Evolutionary conservation across 106 monocot genomes (phyloP).

Genomic region (Phalaenopsis equestris): DNA sequence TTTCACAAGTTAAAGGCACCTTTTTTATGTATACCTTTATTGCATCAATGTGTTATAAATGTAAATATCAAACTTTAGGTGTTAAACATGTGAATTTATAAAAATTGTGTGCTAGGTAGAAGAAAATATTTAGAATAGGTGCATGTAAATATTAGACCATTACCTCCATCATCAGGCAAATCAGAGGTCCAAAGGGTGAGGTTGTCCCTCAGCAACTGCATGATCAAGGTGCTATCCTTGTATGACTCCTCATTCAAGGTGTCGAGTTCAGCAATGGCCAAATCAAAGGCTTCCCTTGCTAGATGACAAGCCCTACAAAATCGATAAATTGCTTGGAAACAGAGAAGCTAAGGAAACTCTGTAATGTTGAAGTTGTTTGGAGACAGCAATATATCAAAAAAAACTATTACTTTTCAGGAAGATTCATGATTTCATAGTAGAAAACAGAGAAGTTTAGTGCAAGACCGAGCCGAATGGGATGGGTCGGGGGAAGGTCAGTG

Average conservation of each 20-base stretch:
- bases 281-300: conserved; percentile 37
- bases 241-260: conserved; percentile 39
- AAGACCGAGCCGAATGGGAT: conserved; percentile 39
- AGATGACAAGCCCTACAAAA: conserved; percentile 37
- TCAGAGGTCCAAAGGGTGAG: conserved; percentile 42
- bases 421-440: conserved; percentile 36
- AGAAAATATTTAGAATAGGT: too few species aligned
- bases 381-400: too few species aligned
- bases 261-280: conserved; percentile 42
- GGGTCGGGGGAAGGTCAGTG: conserved; percentile 27
- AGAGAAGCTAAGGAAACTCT: too few species aligned
- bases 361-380: too few species aligned
- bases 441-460: conserved; percentile 41
- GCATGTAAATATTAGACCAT: too few species aligned
- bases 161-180: conserved; percentile 46
- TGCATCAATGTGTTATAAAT: too few species aligned
- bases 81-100: too few species aligned
- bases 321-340: background rate
- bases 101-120: too few species aligned
- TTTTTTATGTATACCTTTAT: too few species aligned
- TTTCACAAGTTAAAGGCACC: too few species aligned
- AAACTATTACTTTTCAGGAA: conserved; percentile 24
- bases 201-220: conserved; percentile 41
- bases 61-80: too few species aligned
- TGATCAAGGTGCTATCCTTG: conserved; percentile 41